Evolutionary conservation across 306 rosid genomes (phyloP).

Genomic region (Cucumis cinereus): DNA sequence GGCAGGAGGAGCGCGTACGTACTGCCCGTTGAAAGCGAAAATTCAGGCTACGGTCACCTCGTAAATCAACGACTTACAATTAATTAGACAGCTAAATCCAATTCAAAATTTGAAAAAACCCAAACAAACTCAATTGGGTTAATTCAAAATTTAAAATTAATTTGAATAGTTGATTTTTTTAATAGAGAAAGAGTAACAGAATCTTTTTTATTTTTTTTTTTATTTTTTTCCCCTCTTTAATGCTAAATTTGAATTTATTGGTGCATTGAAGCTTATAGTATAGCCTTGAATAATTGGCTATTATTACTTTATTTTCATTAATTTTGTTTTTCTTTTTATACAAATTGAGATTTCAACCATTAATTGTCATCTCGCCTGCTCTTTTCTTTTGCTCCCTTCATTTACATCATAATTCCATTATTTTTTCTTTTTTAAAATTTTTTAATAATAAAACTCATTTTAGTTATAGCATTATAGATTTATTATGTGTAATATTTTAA

Average conservation of each 20-base stretch:
- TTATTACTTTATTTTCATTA: neutral
- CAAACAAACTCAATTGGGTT: neutral
- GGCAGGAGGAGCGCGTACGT: neutral
- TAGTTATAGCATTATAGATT: too few species aligned
- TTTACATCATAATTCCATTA: neutral
- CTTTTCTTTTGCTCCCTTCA: neutral
- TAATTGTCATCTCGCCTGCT: neutral
- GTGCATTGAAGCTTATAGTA: neutral
- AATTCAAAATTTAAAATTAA: neutral
- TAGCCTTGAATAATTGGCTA: neutral
- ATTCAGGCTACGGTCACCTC: neutral
- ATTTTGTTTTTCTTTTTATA: neutral
- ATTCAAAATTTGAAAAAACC: neutral
- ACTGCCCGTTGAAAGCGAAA: neutral
- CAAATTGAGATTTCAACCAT: neutral
- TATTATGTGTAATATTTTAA: too few species aligned
- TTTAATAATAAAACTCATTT: too few species aligned
- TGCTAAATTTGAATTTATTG: neutral
- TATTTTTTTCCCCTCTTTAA: too few species aligned
- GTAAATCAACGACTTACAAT: neutral
- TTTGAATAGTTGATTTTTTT: neutral
- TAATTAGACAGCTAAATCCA: neutral
- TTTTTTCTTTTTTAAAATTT: too few species aligned
- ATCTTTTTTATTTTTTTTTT: neutral
- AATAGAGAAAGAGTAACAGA: neutral